These are phyloP conservation scores for Trichophyton schoenleinii DNA, from an alignment of 2,329 filamentous ascomycete genomes.

Conservation along the genomic window DNA sequence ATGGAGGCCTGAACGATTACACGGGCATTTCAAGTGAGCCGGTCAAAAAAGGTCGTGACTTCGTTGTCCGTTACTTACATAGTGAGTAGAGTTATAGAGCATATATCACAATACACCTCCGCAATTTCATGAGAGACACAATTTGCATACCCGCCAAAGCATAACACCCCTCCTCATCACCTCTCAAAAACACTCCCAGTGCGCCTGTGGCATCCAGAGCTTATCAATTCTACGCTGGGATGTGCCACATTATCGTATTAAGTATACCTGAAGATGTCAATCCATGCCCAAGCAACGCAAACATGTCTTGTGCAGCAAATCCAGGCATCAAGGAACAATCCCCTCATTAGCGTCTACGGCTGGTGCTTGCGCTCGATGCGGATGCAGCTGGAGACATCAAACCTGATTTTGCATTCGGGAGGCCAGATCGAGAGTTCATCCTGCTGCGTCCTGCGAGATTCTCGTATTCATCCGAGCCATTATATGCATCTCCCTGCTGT, in stretches of 20 bases:
- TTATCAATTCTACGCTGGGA: neutral
- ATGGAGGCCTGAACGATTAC: neutral
- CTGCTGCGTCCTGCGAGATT: neutral
- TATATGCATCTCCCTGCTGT: neutral
- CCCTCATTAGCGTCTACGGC: neutral
- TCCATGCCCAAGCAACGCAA: too few species aligned
- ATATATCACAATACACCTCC: neutral
- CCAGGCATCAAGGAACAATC: neutral
- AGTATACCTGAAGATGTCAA: too few species aligned
- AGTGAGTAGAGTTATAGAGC: neutral
- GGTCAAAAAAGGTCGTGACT: neutral
- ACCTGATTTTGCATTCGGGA: neutral
- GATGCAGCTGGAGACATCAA: slow-evolving; percentile 10
- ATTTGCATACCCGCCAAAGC: neutral
- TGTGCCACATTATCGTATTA: neutral
- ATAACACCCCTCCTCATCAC: neutral
- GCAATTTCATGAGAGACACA: neutral
- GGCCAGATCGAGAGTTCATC: neutral
- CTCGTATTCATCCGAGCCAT: slow-evolving; percentile 1
- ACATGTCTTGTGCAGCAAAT: too few species aligned
- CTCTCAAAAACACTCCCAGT: too few species aligned
- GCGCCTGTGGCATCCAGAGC: too few species aligned
- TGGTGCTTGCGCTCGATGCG: slow-evolving; percentile 4
- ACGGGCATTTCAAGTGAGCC: neutral
- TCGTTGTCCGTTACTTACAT: neutral